Percentiles rank a stretch among this genome's conserved stretches.
These are phyloP conservation scores for Hyphopichia pseudoburtonii DNA, from an alignment of 1,139 yeast genomes.

Conservation along the genomic window DNA sequence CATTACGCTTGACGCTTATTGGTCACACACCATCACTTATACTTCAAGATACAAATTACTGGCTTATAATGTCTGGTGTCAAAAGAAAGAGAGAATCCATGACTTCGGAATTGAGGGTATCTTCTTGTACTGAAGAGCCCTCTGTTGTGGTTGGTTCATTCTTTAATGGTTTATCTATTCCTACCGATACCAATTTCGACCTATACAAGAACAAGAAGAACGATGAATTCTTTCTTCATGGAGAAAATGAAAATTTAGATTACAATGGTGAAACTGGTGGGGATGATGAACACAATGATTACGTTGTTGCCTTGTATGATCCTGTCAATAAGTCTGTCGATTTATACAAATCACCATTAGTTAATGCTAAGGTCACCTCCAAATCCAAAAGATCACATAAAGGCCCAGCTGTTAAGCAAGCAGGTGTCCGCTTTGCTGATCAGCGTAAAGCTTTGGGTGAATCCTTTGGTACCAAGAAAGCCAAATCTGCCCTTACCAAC, in stretches of 20 bases:
- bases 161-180: constrained; percentile 72
- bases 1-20: too few species aligned
- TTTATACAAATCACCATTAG: constrained; percentile 59
- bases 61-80: constrained; percentile 16
- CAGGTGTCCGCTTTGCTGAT: constrained; percentile 50
- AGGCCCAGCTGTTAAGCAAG: constrained; percentile 64
- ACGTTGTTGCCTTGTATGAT: constrained; percentile 71
- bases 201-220: constrained; percentile 57
- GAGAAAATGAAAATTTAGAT: constrained; percentile 71
- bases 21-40: not conserved
- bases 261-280: constrained; percentile 59
- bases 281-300: constrained; percentile 43
- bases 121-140: constrained; percentile 31
- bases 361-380: constrained; percentile 56
- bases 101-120: constrained; percentile 31
- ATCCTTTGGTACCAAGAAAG: constrained; percentile 96
- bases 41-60: not conserved
- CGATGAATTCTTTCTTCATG: constrained; percentile 59
- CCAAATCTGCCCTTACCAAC: constrained; percentile 85
- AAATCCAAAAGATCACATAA: constrained; percentile 49
- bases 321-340: constrained; percentile 59
- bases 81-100: constrained; percentile 24
- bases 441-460: constrained; percentile 88
- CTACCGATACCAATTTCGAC: constrained; percentile 59
- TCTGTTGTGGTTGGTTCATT: constrained; percentile 53